Base-by-base conservation (phyloP, 1,139 yeast genomes). In the Yamadazyma siamensis region DNA sequence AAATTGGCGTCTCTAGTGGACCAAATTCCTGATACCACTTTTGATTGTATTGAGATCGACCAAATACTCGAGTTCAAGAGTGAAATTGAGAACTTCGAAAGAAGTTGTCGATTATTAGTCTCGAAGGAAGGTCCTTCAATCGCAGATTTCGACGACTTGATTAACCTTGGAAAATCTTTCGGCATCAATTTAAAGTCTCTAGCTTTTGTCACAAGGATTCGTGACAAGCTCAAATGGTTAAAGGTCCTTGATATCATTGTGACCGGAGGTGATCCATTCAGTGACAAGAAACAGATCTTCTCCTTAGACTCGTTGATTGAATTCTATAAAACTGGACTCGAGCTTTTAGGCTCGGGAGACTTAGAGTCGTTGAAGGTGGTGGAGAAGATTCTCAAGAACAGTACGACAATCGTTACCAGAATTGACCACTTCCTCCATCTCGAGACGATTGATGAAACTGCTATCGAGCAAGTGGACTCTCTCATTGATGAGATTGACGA, bases 41-140 rank as follows among this genome's bases (percentile, higher is more conserved):
- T 82, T 35, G 53, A 66, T 3, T 61, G 77, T 21, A 66, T 76
- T 1, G 91, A 82, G 47, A 65, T 77, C 35, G 80, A 73, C n/a
- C 79, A 73, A 43, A 54, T 83, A 6, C 40, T 69, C 8, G 81
- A 75, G 38, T 66, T 79, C 31, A 70, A 71, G 14, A 54, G 49
- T 21, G 83, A 77, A 41, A 68, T 83, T 27, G 67, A 65, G 31
- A 65, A 66, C 29, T 83, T 71, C 50, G 79, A 75, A 38, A 54
- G 62, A 26, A 69, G 73, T 9, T 76, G 77, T 17, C 50, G 72
- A 12, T 42, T 52, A 4, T 54, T 71, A 15, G 42, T 67, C 9
- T 42, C 58, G 1, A 63, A 50, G 33, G 46, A 46, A 11, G 44
- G 43, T 23, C 56, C 54, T 23, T 41, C 62, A 0, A 28, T 56